These are phyloP conservation scores for Juglanconis juglandina DNA, from an alignment of 2,329 filamentous ascomycete genomes.

Conservation along the genomic window DNA sequence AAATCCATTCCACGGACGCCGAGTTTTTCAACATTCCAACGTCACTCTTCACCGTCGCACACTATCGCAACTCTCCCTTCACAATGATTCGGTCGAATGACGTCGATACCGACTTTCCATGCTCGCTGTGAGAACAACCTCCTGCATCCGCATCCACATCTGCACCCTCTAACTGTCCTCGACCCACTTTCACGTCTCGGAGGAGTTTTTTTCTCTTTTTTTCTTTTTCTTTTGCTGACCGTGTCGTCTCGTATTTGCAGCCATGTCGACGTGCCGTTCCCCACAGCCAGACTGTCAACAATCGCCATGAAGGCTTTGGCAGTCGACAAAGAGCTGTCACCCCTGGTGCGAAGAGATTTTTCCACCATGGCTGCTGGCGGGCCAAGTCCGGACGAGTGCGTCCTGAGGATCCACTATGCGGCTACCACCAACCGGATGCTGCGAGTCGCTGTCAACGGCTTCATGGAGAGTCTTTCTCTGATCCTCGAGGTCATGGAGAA, in stretches of 20 bases:
- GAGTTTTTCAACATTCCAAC: not conserved
- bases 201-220: not conserved
- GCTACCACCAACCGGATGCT: conserved; percentile 96
- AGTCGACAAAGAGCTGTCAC: conserved; percentile 87
- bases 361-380: conserved; percentile 10
- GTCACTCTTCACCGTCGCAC: not conserved
- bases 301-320: conserved; percentile 72
- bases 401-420: conserved; percentile 73
- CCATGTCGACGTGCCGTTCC: conserved; percentile 75
- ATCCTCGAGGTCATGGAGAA: conserved; percentile 88
- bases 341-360: conserved; percentile 35
- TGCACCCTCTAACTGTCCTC: conserved; percentile 9
- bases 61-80: conserved; percentile 11
- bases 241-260: conserved; percentile 39
- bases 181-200: not conserved
- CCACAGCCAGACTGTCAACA: conserved; percentile 71
- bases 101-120: conserved; percentile 54
- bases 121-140: conserved; percentile 52
- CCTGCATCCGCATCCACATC: conserved; percentile 17
- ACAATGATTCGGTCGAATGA: conserved; percentile 35
- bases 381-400: conserved; percentile 27
- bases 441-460: conserved; percentile 90
- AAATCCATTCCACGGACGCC: not conserved
- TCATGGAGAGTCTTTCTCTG: conserved; percentile 84
- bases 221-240: not conserved